Evolutionary conservation across 139 green algal genomes (phyloP), one percentile per base, ranked within the genome.

Genomic region (Auxenochlorella pyrenoidosa): DNA sequence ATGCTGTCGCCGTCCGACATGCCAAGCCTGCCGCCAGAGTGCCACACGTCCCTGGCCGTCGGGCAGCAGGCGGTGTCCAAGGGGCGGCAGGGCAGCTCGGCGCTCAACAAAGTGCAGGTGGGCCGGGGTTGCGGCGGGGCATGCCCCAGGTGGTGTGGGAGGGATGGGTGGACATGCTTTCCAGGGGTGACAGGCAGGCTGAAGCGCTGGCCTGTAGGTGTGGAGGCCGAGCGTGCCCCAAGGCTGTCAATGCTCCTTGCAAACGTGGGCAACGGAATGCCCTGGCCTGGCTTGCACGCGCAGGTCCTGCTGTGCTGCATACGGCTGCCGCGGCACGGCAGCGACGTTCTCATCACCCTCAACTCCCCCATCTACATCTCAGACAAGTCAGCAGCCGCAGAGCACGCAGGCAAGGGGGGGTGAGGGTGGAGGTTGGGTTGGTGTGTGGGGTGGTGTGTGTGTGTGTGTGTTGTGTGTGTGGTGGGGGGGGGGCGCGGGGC

Each of bases 351-450:
- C 16, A 66, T 96, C 32, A 93, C 82, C 43, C 70, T 96, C 19
- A 95, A 95, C 79, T 93, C 93, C 12, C 93, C 93, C 40, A 88
- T 89, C 0, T 90, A 75, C 68, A 94, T 95, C 40, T 82, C 43
- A 38, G 68, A 92, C 32, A 51, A 86, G 66, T 94, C 89, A 65
- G 88, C 88, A 0, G 84, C 93, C 16, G 93, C 91, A 30, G 78
- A 92, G 84, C 88, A 96, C 19, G 88, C 89, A 38, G 83, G 83
- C 65, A 72, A 19, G 65, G 3, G 15, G 24, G 32, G 70, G 5
- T 43, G 34, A 10, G 47, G 47, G 47, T 10, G 47, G 47, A n/a
- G n/a, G n/a, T n/a, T n/a, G n/a, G n/a, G n/a, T n/a, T n/a, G n/a
- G n/a, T n/a, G n/a, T n/a, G n/a, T n/a, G n/a, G n/a, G n/a, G n/a